Evolutionary conservation across 2,329 filamentous ascomycete genomes (phyloP), one percentile per base, ranked within the genome.

Genomic region (Pestalotiopsis sp.): DNA sequence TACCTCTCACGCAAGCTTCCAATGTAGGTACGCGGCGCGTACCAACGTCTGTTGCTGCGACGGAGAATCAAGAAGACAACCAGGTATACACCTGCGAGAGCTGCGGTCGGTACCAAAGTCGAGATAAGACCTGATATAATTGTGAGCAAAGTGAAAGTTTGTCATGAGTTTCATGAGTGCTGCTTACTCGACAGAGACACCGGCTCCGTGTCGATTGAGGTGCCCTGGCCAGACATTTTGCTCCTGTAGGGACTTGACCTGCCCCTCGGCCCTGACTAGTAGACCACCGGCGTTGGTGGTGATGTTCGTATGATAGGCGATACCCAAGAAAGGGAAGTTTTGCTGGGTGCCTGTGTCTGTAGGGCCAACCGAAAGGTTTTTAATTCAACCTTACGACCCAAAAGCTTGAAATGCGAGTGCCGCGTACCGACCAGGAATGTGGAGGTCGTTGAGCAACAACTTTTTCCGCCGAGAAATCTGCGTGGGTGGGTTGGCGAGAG

Each of bases 1-100:
- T 69, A 84, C 83, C 73, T 82, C 68, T 82, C 78, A 39, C 80
- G 80, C 52, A 86, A 72, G 69, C 78, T 84, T 60, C 84, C 84
- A 7, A 86, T 74, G 69, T 86, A 86, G 3, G 84, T 85, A 73
- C 84, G 79, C 3, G 84, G 84, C 3, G 84, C 84, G 78, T 86
- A 86, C 76, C 77, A 86, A 60, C 84, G 82, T 52, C 80, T 78
- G 66, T 85, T 79, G 70, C 78, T 84, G 73, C 75, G 82, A 23
- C 84, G 80, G 52, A 86, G 74, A 68, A 83, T 60, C 68, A 86
- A 72, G 77, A 86, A 86, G 72, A 85, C 76, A 59, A 73, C 56
- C 11, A 86, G 63, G 75, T 85, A 84, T 57, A 81, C 69, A 58
- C 68, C 80, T 4, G 84, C 80, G 27, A 76, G 67, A 36, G 82